Evolutionary conservation across 192 early-diverging fungal genomes (phyloP).

Genomic region (Backusella luteola): DNA sequence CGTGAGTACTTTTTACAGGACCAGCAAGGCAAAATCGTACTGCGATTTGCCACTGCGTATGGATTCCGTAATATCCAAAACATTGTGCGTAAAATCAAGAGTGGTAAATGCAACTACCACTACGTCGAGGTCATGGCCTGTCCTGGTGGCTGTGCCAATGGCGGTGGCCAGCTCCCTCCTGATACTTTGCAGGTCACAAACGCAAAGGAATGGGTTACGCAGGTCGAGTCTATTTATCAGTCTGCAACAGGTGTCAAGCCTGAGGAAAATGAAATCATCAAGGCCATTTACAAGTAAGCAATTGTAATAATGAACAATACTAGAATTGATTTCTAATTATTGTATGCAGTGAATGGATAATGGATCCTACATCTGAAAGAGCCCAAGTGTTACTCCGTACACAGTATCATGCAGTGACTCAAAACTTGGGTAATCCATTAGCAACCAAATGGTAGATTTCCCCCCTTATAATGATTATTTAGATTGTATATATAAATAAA

Average conservation of each 20-base stretch:
- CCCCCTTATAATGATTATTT: neutral
- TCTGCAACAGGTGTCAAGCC: constrained; percentile 51
- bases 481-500: neutral
- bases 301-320: neutral
- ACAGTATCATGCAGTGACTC: constrained; percentile 81
- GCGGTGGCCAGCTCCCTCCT: constrained; percentile 90
- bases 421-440: constrained; percentile 68
- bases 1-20: constrained; percentile 61
- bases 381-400: constrained; percentile 71
- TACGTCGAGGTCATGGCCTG: constrained; percentile 98
- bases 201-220: constrained; percentile 74
- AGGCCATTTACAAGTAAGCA: constrained; percentile 59
- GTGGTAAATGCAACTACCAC: constrained; percentile 72
- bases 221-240: constrained; percentile 68
- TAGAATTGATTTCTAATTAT: neutral
- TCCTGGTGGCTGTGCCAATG: constrained; percentile 95
- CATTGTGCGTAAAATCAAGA: constrained; percentile 93
- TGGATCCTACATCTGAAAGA: constrained; percentile 62
- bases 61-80: constrained; percentile 99
- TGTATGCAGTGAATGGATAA: constrained; percentile 78
- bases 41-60: constrained; percentile 87
- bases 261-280: constrained; percentile 64
- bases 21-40: constrained; percentile 46
- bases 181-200: constrained; percentile 27
- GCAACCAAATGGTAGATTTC: constrained; percentile 77